phyloP scores from a whole-genome alignment of 495 filamentous ascomycete species.

The Hypoxylon perforatum region DNA sequence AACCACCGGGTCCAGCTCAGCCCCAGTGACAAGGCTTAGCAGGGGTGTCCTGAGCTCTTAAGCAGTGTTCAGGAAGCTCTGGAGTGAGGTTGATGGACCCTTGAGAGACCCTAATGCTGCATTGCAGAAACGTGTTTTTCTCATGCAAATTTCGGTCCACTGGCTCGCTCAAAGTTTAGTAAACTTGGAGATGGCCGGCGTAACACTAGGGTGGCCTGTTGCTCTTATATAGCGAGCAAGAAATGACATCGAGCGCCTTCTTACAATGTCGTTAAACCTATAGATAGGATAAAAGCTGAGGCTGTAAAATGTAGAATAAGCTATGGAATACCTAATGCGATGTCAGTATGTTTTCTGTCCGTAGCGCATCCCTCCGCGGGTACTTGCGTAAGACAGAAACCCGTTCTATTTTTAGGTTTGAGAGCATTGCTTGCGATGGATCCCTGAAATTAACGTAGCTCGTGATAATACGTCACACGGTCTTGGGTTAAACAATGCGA shows the following conservation, averaged over 20 bases:
- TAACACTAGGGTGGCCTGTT: background rate
- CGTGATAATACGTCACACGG: slow-evolving; percentile 9
- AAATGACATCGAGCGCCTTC: background rate
- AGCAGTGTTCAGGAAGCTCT: background rate
- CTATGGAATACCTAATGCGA: background rate
- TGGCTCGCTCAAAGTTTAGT: slow-evolving; percentile 3
- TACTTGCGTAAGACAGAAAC: slow-evolving; percentile 17
- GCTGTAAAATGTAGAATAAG: background rate
- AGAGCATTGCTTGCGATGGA: slow-evolving; percentile 9
- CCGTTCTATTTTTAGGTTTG: slow-evolving; percentile 31
- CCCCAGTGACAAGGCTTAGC: background rate
- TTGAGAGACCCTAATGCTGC: background rate
- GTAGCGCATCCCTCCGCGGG: slow-evolving; percentile 2
- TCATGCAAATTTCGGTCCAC: slow-evolving; percentile 20
- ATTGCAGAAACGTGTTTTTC: background rate
- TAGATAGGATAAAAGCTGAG: too few species aligned
- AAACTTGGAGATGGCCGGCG: background rate
- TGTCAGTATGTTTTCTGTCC: background rate
- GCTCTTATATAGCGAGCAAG: background rate
- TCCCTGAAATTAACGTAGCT: slow-evolving; percentile 1
- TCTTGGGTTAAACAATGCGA: slow-evolving; percentile 4
- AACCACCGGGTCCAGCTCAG: slow-evolving; percentile 22
- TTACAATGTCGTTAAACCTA: too few species aligned
- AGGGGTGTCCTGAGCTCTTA: too few species aligned
- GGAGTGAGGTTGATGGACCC: background rate